Evolutionary conservation across 2,329 filamentous ascomycete species (phyloP), one percentile per base, ranked within the genome.

Genomic region (Nigrospora osmanthi): DNA sequence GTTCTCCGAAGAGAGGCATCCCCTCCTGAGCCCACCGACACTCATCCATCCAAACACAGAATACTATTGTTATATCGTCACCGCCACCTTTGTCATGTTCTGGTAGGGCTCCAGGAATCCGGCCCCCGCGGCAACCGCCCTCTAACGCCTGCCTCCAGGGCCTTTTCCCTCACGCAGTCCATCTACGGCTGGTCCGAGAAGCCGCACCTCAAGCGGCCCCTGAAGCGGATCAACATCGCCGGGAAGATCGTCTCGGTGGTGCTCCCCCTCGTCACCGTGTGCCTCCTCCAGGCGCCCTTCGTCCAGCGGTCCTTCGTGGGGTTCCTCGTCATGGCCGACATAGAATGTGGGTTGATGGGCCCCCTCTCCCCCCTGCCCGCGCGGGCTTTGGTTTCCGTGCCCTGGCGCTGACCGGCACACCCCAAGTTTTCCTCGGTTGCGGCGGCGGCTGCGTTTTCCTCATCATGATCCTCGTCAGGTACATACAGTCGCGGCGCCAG

Each of bases 381-480:
- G n/a, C n/a, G n/a, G n/a, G n/a, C n/a, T n/a, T n/a, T n/a, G n/a
- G n/a, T n/a, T n/a, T n/a, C n/a, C n/a, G 11, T n/a, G 4, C 30
- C 38, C 35, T 36, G 35, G 15, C 35, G 41, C 47, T 42, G 39
- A 35, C 14, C 1, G 15, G 2, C 7, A 7, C 6, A n/a, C n/a
- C n/a, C n/a, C n/a, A 39, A 72, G 69, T 72, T 55, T 56, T 66
- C 30, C 43, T 59, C 11, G 65, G 64, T 47, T 55, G 70, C 15
- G 55, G 54, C 1, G 45, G 58, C 14, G 65, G 67, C 14, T 57
- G 55, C 14, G 37, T 67, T 6, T 54, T 70, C 6, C 59, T 71
- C 15, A 40, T 68, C 6, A 55, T 63, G 19, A 70, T 69, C 33
- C 54, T 71, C 4, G 58, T 53, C 38, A 68, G 64, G 54, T 72